Percentiles rank a stretch among this genome's conserved stretches.
Evolutionary conservation across 345 rosid genomes (phyloP).

Genomic region (Corymbia maculata): DNA sequence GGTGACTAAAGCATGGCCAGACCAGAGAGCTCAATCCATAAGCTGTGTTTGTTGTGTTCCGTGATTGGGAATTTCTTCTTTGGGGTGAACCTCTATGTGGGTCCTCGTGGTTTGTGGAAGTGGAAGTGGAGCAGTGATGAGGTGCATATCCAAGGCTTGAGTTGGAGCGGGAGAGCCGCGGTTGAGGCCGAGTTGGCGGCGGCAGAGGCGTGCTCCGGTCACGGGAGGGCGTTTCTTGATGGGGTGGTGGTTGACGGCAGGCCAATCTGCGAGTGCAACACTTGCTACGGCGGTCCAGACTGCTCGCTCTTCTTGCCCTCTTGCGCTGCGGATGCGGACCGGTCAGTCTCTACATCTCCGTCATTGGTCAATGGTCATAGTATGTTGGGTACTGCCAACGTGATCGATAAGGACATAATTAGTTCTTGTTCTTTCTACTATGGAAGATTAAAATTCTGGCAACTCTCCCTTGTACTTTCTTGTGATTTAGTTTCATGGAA

Average conservation of each 20-base stretch:
- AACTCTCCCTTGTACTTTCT: too few relatives aligned
- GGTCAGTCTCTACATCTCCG: conserved; percentile 12
- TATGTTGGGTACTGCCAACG: too few relatives aligned
- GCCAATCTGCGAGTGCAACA: conserved; percentile 47
- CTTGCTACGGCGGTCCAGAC: conserved; percentile 41
- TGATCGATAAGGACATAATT: too few relatives aligned
- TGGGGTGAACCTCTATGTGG: not conserved
- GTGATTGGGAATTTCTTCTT: conserved; percentile 17
- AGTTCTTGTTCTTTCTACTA: too few relatives aligned
- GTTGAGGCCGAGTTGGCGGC: conserved; percentile 56
- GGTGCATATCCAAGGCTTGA: not conserved
- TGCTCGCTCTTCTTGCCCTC: conserved; percentile 30
- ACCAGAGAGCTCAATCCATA: not conserved
- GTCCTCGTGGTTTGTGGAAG: not conserved
- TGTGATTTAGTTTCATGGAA: too few relatives aligned
- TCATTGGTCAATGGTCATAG: too few relatives aligned
- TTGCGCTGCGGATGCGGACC: conserved; percentile 37
- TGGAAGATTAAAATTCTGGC: too few relatives aligned
- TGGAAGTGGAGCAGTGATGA: not conserved
- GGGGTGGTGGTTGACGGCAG: conserved; percentile 20
- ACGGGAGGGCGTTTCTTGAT: conserved; percentile 65
- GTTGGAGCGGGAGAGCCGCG: conserved; percentile 55
- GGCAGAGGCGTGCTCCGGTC: conserved; percentile 51
- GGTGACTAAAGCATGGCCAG: not conserved
- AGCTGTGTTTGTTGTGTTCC: conserved; percentile 11